Conservation (phyloP, 257 asterid genomes). For the Perilla frutescens region DNA sequence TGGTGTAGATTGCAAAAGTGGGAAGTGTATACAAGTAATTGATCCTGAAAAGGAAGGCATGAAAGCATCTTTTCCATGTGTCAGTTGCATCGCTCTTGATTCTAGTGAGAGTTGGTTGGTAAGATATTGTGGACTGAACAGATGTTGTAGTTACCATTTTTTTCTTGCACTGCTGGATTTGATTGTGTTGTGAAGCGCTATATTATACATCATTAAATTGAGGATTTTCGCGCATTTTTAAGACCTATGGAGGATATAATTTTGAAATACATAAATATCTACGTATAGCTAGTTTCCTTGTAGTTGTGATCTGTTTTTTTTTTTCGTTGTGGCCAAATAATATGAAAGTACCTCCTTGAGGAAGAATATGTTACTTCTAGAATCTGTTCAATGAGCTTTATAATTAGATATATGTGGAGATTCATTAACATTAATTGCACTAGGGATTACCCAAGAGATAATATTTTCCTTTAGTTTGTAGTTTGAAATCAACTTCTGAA, state of each 20-base stretch:
- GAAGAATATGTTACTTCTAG: slow-evolving; percentile 11
- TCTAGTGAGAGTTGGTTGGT: slow-evolving; percentile 99
- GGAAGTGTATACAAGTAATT: slow-evolving; percentile 77
- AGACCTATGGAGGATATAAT: not conserved
- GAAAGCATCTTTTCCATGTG: slow-evolving; percentile 52
- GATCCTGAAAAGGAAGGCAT: slow-evolving; percentile 59
- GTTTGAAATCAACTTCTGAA: not conserved
- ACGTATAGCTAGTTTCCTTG: slow-evolving; percentile 4
- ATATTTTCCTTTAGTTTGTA: slow-evolving; percentile 12
- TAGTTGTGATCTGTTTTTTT: not conserved
- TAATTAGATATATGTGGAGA: not conserved
- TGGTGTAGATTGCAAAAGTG: slow-evolving; percentile 83
- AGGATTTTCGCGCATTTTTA: not conserved
- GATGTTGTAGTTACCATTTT: not conserved
- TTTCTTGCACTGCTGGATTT: not conserved
- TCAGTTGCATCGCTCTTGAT: slow-evolving; percentile 91
- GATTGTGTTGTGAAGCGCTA: slow-evolving; percentile 10
- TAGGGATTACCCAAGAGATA: slow-evolving; percentile 7
- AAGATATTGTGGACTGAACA: slow-evolving; percentile 42
- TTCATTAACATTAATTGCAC: not conserved
- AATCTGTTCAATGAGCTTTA: slow-evolving; percentile 5
- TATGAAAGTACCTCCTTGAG: slow-evolving; percentile 14
- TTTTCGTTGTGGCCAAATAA: slow-evolving; percentile 9
- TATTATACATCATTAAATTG: slow-evolving; percentile 29
- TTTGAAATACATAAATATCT: slow-evolving; percentile 4